Evolutionary conservation across 2,329 filamentous ascomycete genomes (phyloP).

Genomic region (Emergomyces africanus): DNA sequence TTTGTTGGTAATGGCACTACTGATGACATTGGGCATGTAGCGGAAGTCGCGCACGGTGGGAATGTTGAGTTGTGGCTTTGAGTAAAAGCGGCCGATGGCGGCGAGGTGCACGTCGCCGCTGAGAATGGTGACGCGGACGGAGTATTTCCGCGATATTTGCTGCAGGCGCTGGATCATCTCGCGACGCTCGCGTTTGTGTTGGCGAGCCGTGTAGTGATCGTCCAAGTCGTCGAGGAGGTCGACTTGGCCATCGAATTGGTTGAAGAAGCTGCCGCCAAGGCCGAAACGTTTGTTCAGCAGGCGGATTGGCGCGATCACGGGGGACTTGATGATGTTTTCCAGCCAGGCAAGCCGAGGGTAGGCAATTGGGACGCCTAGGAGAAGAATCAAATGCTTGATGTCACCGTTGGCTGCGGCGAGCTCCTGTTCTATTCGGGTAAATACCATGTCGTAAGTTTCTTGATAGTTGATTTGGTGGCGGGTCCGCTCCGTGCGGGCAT

Average conservation of each 20-base stretch:
- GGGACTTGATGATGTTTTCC: constrained; percentile 80
- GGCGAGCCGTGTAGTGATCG: constrained; percentile 72
- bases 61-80: constrained; percentile 44
- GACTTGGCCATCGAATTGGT: constrained; percentile 73
- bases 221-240: constrained; percentile 54
- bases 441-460: constrained; percentile 50
- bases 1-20: constrained; percentile 55
- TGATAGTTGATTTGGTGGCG: constrained; percentile 85
- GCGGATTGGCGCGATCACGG: constrained; percentile 76
- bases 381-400: constrained; percentile 50
- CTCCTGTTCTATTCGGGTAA: constrained; percentile 41
- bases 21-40: constrained; percentile 53
- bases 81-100: constrained; percentile 53
- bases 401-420: constrained; percentile 38
- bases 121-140: constrained; percentile 48
- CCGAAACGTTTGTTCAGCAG: constrained; percentile 86
- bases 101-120: constrained; percentile 53
- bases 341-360: constrained; percentile 78
- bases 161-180: constrained; percentile 56
- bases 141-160: constrained; percentile 41
- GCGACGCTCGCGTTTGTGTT: constrained; percentile 80
- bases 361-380: constrained; percentile 59
- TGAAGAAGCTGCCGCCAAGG: constrained; percentile 74
- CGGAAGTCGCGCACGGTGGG: constrained; percentile 46
- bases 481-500: constrained; percentile 60